A percentile compares a stretch with the other conserved stretches of the same genome.
Evolutionary conservation across 495 filamentous ascomycete genomes (phyloP).

Genomic region (Penicilliopsis zonata): DNA sequence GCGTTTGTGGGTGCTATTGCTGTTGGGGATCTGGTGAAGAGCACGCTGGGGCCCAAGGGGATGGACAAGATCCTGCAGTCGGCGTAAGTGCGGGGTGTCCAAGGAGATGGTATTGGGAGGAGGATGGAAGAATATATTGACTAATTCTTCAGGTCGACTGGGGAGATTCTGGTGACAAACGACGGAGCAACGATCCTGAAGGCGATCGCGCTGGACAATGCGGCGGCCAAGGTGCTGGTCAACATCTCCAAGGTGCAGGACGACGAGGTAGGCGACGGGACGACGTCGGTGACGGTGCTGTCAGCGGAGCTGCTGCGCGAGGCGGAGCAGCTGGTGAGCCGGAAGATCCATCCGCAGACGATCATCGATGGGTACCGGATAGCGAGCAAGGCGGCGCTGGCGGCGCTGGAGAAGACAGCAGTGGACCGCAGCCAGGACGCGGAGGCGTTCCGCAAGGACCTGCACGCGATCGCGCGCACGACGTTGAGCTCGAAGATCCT

Average conservation of each 20-base stretch:
- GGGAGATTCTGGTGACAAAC: slow-evolving; percentile 96
- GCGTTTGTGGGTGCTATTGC: slow-evolving; percentile 97
- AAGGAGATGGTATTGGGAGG: no score
- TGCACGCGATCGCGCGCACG: slow-evolving; percentile 85
- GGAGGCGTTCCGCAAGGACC: slow-evolving; percentile 77
- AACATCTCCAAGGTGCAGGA: slow-evolving; percentile 99
- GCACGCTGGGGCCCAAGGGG: slow-evolving; percentile 91
- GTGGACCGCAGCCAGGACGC: slow-evolving; percentile 79
- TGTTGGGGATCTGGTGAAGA: slow-evolving; percentile 94
- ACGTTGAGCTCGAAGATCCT: slow-evolving; percentile 97
- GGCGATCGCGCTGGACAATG: slow-evolving; percentile 97
- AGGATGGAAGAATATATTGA: slow-evolving; percentile 4
- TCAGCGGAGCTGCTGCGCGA: slow-evolving; percentile 92
- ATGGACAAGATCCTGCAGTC: slow-evolving; percentile 99
- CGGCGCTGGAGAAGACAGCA: slow-evolving; percentile 70
- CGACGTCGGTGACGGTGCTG: slow-evolving; percentile 81
- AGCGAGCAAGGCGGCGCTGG: slow-evolving; percentile 78
- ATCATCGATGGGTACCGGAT: slow-evolving; percentile 99
- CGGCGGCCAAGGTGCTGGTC: slow-evolving; percentile 85
- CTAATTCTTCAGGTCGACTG: slow-evolving; percentile 57
- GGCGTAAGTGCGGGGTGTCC: slow-evolving; percentile 55
- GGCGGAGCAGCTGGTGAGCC: slow-evolving; percentile 90
- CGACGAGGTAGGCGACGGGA: slow-evolving; percentile 96
- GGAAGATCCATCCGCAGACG: slow-evolving; percentile 97
- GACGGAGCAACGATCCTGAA: slow-evolving; percentile 98